These are phyloP conservation scores for Physaria fendleri DNA, from an alignment of 345 rosid species.

Conservation along the genomic window DNA sequence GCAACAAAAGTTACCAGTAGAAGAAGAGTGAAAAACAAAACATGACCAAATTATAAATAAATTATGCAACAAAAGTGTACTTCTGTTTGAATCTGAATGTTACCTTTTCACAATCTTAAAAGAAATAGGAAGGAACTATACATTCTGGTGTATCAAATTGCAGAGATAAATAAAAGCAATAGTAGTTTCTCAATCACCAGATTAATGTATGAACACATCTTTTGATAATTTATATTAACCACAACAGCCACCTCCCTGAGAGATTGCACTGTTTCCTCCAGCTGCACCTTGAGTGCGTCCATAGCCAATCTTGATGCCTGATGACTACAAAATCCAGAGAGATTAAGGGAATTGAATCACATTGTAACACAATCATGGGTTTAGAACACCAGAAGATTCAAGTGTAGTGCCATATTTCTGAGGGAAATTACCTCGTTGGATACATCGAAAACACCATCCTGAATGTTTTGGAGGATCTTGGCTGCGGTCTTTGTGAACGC, in stretches of 20 bases:
- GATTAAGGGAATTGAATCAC: background rate
- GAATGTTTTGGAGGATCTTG: slow-evolving; percentile 85
- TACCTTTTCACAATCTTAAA: no score
- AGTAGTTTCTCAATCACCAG: slow-evolving; percentile 28
- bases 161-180: slow-evolving; percentile 20
- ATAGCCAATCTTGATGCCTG: slow-evolving; percentile 85
- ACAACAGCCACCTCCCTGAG: slow-evolving; percentile 83
- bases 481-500: slow-evolving; percentile 89
- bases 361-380: background rate
- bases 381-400: background rate
- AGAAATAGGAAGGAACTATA: background rate
- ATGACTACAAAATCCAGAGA: slow-evolving; percentile 49
- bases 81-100: no score
- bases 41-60: slow-evolving; percentile 3
- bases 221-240: slow-evolving; percentile 30
- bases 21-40: slow-evolving; percentile 33
- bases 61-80: no score
- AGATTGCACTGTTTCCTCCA: slow-evolving; percentile 64
- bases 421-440: slow-evolving; percentile 61
- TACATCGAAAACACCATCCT: slow-evolving; percentile 80
- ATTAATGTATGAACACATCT: slow-evolving; percentile 9
- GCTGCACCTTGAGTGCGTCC: slow-evolving; percentile 72
- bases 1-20: slow-evolving; percentile 72
- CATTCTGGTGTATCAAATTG: slow-evolving; percentile 27
- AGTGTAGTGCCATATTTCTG: background rate